A percentile compares a stretch with the other conserved stretches of the same genome.
phyloP scores from a whole-genome alignment of 345 rosid species.

The Trapa incisa region DNA sequence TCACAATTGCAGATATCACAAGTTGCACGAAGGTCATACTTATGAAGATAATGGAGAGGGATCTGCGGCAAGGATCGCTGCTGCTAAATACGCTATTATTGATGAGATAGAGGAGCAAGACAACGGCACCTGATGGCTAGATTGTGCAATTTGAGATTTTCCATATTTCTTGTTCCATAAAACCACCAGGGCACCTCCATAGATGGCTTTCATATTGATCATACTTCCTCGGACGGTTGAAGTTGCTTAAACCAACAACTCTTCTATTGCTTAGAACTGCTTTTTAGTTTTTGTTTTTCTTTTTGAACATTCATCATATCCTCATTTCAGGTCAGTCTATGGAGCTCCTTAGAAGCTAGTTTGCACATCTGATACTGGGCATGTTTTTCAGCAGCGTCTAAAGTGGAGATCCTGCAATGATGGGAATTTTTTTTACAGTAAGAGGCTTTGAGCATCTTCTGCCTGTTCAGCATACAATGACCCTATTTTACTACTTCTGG shows the following conservation, averaged over 20 bases:
- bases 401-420: no score
- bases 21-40: conserved; percentile 38
- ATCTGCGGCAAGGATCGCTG: conserved; percentile 17
- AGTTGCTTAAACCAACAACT: not conserved
- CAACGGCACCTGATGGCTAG: conserved; percentile 22
- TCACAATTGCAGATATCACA: conserved; percentile 43
- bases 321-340: not conserved
- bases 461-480: no score
- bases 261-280: not conserved
- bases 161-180: not conserved
- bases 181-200: no score
- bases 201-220: not conserved
- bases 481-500: no score
- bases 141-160: not conserved
- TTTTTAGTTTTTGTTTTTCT: not conserved
- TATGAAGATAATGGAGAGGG: conserved; percentile 20
- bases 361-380: not conserved
- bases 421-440: no score
- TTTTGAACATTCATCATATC: no score
- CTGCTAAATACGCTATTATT: conserved; percentile 71
- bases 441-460: no score
- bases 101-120: conserved; percentile 77
- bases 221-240: no score
- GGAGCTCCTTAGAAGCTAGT: not conserved
- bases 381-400: no score